Evolutionary conservation across 176 grass and related monocot species (phyloP).

Genomic region (Dendrocalamus sinicus): DNA sequence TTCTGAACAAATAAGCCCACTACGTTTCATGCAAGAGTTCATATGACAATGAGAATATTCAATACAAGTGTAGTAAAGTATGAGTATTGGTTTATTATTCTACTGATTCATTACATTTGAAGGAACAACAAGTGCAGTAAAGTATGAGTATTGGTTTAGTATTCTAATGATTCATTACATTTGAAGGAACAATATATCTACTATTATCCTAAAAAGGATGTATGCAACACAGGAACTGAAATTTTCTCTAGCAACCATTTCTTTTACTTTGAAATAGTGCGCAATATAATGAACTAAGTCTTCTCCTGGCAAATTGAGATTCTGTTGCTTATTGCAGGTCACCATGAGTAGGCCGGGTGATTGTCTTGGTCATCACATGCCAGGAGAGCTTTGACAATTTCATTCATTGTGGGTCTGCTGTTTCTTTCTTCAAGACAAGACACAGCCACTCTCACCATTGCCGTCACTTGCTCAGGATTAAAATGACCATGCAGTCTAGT

Average conservation of each 20-base stretch:
- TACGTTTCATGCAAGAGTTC: not conserved
- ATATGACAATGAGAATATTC: constrained; percentile 11
- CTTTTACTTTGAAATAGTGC: too few species aligned
- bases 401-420: constrained; percentile 63
- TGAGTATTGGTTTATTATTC: not conserved
- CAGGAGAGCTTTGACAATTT: constrained; percentile 55
- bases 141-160: not conserved
- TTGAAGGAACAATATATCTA: not conserved
- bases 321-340: constrained; percentile 18
- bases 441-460: constrained; percentile 47
- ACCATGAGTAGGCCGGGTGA: constrained; percentile 58
- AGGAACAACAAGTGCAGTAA: not conserved
- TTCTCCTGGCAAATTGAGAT: constrained; percentile 21
- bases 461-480: constrained; percentile 44
- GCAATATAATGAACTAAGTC: not conserved
- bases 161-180: constrained; percentile 4
- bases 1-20: not conserved
- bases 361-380: constrained; percentile 53
- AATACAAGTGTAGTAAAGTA: not conserved
- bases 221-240: not conserved
- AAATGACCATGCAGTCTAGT: constrained; percentile 50
- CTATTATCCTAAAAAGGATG: constrained; percentile 1
- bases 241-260: not conserved
- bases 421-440: constrained; percentile 65
- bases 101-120: not conserved